These are phyloP conservation scores for Diaporthe citri DNA, from an alignment of 2,329 filamentous ascomycete species.

Conservation along the genomic window DNA sequence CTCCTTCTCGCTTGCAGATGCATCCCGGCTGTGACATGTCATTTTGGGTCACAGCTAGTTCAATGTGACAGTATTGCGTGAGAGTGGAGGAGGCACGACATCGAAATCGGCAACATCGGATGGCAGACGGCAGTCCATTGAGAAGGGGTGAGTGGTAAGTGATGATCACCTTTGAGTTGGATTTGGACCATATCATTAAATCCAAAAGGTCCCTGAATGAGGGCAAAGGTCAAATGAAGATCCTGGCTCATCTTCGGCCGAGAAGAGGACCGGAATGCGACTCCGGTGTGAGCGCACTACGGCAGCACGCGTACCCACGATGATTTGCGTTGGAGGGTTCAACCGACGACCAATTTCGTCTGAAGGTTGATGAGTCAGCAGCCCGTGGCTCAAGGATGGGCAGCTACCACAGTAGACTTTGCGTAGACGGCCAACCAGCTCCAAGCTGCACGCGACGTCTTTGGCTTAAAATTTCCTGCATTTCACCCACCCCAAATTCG, in stretches of 20 bases:
- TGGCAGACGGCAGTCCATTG: neutral
- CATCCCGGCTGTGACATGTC: slow-evolving; percentile 7
- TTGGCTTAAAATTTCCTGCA: neutral
- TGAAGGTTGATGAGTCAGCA: slow-evolving; percentile 15
- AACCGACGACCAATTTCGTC: neutral
- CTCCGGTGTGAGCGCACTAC: neutral
- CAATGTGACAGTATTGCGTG: neutral
- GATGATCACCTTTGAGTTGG: neutral
- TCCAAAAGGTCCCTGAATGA: neutral
- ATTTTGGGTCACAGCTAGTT: neutral
- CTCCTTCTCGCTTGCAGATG: neutral
- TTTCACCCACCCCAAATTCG: neutral
- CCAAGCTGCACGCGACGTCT: neutral
- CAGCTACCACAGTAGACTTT: neutral
- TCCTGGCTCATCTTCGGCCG: slow-evolving; percentile 8
- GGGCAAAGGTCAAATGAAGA: neutral
- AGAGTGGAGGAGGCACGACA: neutral
- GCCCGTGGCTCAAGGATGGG: neutral
- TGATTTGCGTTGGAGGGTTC: neutral
- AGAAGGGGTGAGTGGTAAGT: neutral
- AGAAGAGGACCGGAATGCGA: neutral
- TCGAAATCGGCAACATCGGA: neutral
- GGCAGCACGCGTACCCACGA: neutral
- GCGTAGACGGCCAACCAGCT: neutral
- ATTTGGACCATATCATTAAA: neutral